phyloP scores from a whole-genome alignment of 2,329 filamentous ascomycete genomes.

The Fusarium irregulare region DNA sequence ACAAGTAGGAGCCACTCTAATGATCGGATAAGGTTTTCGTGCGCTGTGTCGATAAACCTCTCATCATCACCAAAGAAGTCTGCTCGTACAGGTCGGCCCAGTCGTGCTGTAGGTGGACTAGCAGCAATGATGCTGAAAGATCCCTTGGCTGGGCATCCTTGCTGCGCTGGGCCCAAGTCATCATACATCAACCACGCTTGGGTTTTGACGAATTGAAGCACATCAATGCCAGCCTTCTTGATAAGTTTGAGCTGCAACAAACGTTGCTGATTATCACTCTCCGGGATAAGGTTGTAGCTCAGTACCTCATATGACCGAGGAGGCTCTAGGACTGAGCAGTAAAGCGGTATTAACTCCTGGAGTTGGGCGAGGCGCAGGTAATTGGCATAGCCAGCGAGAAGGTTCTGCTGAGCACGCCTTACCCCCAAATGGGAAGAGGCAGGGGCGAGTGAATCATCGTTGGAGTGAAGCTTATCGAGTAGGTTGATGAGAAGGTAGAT shows the following conservation, averaged over 20 bases:
- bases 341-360: slow-evolving; percentile 84
- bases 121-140: slow-evolving; percentile 64
- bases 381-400: slow-evolving; percentile 84
- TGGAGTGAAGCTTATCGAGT: slow-evolving; percentile 67
- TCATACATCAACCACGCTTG: slow-evolving; percentile 68
- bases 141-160: slow-evolving; percentile 54
- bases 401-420: slow-evolving; percentile 72
- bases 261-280: slow-evolving; percentile 74
- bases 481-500: slow-evolving; percentile 73
- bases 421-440: slow-evolving; percentile 35
- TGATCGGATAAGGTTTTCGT: slow-evolving; percentile 78
- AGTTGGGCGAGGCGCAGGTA: slow-evolving; percentile 78
- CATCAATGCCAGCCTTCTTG: slow-evolving; percentile 77
- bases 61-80: slow-evolving; percentile 76
- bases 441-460: slow-evolving; percentile 26
- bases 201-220: slow-evolving; percentile 76
- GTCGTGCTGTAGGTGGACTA: slow-evolving; percentile 46
- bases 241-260: slow-evolving; percentile 78
- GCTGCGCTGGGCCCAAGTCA: slow-evolving; percentile 54
- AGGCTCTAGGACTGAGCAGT: slow-evolving; percentile 80
- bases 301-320: slow-evolving; percentile 76
- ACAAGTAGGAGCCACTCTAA: slow-evolving; percentile 87
- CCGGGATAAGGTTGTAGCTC: slow-evolving; percentile 79
- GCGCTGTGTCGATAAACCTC: slow-evolving; percentile 66
- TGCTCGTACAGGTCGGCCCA: slow-evolving; percentile 72